A percentile compares a stretch with the other conserved stretches of the same genome.
Conservation (phyloP, 768 basidiomycete species). For the Tylopilus plumbeoviolaceoides region DNA sequence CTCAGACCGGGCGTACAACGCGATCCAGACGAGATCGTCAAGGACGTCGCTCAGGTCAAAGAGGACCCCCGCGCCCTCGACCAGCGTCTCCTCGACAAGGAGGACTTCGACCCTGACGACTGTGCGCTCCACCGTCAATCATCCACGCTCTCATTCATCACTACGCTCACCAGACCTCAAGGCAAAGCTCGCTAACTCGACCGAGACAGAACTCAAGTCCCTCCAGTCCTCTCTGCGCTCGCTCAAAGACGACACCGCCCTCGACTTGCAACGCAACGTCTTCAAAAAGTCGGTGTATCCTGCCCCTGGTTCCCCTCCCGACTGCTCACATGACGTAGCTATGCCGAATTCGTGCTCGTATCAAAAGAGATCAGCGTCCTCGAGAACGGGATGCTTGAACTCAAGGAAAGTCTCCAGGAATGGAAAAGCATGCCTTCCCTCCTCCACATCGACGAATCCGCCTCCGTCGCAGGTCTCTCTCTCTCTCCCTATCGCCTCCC, state of each 20-base stretch:
- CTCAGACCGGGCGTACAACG: conserved; percentile 34
- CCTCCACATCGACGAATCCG: conserved; percentile 83
- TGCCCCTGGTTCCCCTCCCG: neutral
- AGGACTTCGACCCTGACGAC: conserved; percentile 82
- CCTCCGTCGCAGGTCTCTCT: conserved; percentile 50
- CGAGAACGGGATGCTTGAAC: conserved; percentile 96
- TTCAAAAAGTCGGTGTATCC: conserved; percentile 76
- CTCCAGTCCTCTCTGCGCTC: conserved; percentile 72
- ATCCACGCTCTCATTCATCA: neutral
- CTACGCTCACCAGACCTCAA: conserved; percentile 55
- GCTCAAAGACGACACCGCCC: conserved; percentile 67
- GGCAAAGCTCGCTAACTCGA: conserved; percentile 84
- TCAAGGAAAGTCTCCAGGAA: conserved; percentile 90
- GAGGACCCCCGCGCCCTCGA: conserved; percentile 64
- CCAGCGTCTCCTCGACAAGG: conserved; percentile 61
- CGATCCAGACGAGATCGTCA: conserved; percentile 48
- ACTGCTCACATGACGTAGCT: conserved; percentile 46
- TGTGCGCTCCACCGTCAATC: conserved; percentile 50
- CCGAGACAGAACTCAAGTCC: conserved; percentile 72
- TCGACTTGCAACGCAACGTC: conserved; percentile 85
- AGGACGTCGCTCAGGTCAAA: conserved; percentile 32
- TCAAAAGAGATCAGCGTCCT: conserved; percentile 96
- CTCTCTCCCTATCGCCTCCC: conserved; percentile 27
- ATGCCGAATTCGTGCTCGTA: conserved; percentile 93
- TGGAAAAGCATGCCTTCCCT: conserved; percentile 96